Evolutionary conservation across 2,329 filamentous ascomycete species (phyloP).

Genomic region (Monosporascus sp.): DNA sequence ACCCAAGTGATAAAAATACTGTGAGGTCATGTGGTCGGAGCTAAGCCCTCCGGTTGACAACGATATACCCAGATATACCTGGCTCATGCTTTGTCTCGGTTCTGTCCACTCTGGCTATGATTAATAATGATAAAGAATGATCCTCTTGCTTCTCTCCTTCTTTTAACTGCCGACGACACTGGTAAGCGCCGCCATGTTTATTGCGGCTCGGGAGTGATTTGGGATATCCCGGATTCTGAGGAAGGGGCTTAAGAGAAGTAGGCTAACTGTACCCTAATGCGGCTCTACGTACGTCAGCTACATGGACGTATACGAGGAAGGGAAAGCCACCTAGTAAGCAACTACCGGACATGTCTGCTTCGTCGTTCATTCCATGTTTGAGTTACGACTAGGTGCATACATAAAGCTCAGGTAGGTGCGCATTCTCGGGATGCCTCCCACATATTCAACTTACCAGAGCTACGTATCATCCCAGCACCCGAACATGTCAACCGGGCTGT

Average conservation of each 20-base stretch:
- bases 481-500: background rate
- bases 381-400: no score
- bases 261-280: background rate
- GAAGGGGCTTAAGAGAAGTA: no score
- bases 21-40: background rate
- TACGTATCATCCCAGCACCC: background rate
- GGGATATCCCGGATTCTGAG: background rate
- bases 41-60: background rate
- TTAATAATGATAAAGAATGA: background rate
- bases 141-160: no score
- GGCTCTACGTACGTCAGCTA: background rate
- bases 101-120: background rate
- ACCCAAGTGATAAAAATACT: background rate
- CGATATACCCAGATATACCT: background rate
- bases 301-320: no score
- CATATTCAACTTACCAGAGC: background rate
- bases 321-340: no score
- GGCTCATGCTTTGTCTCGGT: background rate
- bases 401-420: no score
- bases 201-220: background rate
- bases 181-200: no score
- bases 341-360: no score
- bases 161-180: no score
- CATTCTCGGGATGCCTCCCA: background rate
- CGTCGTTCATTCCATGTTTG: no score